Conservation (phyloP, 331 rosid species). For the Acacia pycnantha region DNA sequence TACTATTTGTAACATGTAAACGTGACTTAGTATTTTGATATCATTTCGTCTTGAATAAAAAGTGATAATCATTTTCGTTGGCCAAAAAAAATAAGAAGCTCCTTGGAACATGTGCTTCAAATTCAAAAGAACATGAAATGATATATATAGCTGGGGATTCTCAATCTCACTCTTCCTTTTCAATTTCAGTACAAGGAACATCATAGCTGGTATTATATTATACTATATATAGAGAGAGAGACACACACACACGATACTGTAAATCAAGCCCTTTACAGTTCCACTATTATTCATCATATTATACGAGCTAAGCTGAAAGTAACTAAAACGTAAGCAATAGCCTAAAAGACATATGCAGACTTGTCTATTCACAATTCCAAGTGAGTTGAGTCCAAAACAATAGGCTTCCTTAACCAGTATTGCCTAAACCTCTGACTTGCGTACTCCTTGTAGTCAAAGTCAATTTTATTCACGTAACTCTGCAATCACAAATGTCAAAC, state of each 20-base stretch:
- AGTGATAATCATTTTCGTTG: no score
- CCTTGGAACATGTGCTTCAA: not conserved
- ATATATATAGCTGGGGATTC: not conserved
- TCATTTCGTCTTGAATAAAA: no score
- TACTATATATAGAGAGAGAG: not conserved
- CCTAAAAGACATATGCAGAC: not conserved
- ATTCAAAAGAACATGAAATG: not conserved
- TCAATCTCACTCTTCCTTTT: not conserved
- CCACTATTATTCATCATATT: not conserved
- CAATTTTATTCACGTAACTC: constrained; percentile 62
- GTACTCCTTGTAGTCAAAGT: constrained; percentile 62
- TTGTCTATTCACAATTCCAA: not conserved
- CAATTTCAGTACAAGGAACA: not conserved
- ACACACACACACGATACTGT: not conserved
- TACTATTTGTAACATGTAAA: no score
- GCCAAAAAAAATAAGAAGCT: not conserved
- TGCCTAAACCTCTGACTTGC: constrained; percentile 67
- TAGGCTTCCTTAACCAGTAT: constrained; percentile 46
- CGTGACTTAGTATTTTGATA: no score
- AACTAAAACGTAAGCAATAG: not conserved
- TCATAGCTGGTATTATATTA: not conserved
- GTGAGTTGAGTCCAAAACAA: constrained; percentile 29
- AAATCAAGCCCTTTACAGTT: not conserved
- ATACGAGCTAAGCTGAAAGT: not conserved
- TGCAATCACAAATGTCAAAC: constrained; percentile 23